These are phyloP conservation scores for Alternaria hordeiaustralica DNA, from an alignment of 2,329 filamentous ascomycete species.

Conservation along the genomic window DNA sequence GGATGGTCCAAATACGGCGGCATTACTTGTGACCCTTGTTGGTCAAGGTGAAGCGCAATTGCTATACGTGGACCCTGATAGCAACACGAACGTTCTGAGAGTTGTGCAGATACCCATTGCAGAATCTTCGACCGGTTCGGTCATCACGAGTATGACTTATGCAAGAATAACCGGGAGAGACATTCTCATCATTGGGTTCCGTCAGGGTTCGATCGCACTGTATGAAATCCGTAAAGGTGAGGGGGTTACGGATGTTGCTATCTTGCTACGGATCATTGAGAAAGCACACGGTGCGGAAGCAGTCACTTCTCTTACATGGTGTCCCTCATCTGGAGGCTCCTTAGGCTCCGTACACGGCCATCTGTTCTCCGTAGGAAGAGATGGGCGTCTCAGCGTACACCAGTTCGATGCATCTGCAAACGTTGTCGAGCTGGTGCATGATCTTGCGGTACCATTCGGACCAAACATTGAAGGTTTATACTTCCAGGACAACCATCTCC, in stretches of 20 bases:
- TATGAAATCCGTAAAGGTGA: conserved; percentile 44
- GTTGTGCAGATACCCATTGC: conserved; percentile 21
- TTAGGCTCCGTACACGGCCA: conserved; percentile 49
- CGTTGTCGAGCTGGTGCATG: conserved; percentile 63
- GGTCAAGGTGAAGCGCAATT: conserved; percentile 44
- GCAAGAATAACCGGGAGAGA: conserved; percentile 22
- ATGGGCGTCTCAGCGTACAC: conserved; percentile 77
- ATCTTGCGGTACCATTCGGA: conserved; percentile 72
- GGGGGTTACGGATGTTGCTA: not conserved
- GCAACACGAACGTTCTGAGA: conserved; percentile 1
- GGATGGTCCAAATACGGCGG: conserved; percentile 20
- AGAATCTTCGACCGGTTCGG: conserved; percentile 52
- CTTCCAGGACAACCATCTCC: conserved; percentile 62
- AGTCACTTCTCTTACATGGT: conserved; percentile 68
- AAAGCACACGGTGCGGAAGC: conserved; percentile 63
- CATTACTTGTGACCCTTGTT: conserved; percentile 49
- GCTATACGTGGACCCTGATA: conserved; percentile 26
- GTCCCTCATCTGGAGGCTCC: conserved; percentile 43
- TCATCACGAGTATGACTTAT: conserved; percentile 59
- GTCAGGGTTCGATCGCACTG: conserved; percentile 61
- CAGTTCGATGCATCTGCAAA: conserved; percentile 34
- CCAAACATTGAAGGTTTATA: conserved; percentile 77
- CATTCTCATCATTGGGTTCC: conserved; percentile 61
- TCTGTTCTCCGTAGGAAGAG: conserved; percentile 76
- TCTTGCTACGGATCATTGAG: conserved; percentile 24